Conservation (phyloP, 805 yeast species). For the Starmerella gropengiesseri region DNA sequence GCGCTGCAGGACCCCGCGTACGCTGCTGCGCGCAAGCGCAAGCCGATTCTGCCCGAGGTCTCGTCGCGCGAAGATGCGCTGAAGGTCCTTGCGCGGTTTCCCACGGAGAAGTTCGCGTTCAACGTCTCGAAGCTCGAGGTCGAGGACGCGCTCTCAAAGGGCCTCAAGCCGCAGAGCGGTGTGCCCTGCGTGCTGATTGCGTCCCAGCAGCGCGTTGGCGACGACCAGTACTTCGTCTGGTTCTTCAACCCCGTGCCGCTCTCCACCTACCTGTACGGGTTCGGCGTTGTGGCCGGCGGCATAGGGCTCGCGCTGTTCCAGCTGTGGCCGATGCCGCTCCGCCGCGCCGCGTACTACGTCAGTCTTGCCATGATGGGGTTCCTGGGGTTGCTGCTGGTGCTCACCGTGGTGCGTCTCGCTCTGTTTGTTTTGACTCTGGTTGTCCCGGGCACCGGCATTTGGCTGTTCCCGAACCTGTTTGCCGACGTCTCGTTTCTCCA, state of each 20-base stretch:
- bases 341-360: constrained; percentile 81
- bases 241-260: constrained; percentile 63
- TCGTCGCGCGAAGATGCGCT: constrained; percentile 45
- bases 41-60: constrained; percentile 42
- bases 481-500: constrained; percentile 92
- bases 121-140: constrained; percentile 70
- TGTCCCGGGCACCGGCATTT: constrained; percentile 60
- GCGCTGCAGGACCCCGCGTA: constrained; percentile 70
- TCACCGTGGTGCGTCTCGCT: constrained; percentile 71
- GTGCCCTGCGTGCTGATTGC: constrained; percentile 34
- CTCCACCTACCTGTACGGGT: constrained; percentile 41
- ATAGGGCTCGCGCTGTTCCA: constrained; percentile 70
- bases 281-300: constrained; percentile 44
- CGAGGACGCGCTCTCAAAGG: constrained; percentile 43
- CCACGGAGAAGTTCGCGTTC: constrained; percentile 59
- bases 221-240: constrained; percentile 67
- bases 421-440: constrained; percentile 51
- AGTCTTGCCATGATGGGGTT: constrained; percentile 68
- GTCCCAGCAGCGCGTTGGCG: constrained; percentile 33
- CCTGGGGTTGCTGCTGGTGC: constrained; percentile 59
- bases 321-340: constrained; percentile 86
- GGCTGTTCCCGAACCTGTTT: constrained; percentile 93
- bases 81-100: constrained; percentile 52
- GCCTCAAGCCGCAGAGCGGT: constrained; percentile 61
- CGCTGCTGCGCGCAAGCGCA: constrained; percentile 31